Evolutionary conservation across 1,284 basidiomycete genomes (phyloP).

Genomic region (Tilletia horrida): DNA sequence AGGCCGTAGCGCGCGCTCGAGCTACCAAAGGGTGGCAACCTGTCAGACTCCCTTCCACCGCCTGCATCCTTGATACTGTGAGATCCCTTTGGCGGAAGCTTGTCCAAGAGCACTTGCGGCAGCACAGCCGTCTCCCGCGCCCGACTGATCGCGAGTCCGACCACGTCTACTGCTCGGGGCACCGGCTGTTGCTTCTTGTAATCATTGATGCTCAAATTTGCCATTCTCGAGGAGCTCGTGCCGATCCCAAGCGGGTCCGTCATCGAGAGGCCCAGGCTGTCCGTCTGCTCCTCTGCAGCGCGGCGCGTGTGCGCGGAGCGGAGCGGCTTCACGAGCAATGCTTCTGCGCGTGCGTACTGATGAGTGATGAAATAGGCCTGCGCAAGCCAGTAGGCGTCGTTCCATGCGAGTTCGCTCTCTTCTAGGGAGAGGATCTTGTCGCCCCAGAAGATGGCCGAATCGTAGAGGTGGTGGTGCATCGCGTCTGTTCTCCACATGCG

Average conservation of each 20-base stretch:
- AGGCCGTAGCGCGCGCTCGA: no score
- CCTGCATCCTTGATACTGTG: not conserved
- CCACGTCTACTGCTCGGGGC: not conserved
- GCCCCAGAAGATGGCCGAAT: slow-evolving; percentile 97
- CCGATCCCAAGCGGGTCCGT: not conserved
- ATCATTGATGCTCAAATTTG: not conserved
- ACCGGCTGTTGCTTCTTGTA: not conserved
- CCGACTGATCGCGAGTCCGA: slow-evolving; percentile 7
- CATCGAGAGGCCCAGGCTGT: not conserved
- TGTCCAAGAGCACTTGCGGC: slow-evolving; percentile 8
- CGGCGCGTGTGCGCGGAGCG: slow-evolving; percentile 23
- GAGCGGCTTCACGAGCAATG: slow-evolving; percentile 80
- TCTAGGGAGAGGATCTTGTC: slow-evolving; percentile 93
- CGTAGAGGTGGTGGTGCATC: slow-evolving; percentile 93
- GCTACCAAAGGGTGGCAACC: not conserved
- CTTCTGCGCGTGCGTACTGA: slow-evolving; percentile 89
- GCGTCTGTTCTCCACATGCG: slow-evolving; percentile 95
- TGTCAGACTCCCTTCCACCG: no score
- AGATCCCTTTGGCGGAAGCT: not conserved
- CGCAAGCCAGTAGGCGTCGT: slow-evolving; percentile 96
- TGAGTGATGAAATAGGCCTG: slow-evolving; percentile 94
- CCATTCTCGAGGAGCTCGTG: not conserved
- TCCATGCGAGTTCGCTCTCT: slow-evolving; percentile 22
- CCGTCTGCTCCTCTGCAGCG: not conserved
- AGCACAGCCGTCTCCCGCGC: slow-evolving; percentile 13